These are phyloP conservation scores for Serendipita sp. DNA, from an alignment of 1,284 basidiomycete species.

Conservation along the genomic window DNA sequence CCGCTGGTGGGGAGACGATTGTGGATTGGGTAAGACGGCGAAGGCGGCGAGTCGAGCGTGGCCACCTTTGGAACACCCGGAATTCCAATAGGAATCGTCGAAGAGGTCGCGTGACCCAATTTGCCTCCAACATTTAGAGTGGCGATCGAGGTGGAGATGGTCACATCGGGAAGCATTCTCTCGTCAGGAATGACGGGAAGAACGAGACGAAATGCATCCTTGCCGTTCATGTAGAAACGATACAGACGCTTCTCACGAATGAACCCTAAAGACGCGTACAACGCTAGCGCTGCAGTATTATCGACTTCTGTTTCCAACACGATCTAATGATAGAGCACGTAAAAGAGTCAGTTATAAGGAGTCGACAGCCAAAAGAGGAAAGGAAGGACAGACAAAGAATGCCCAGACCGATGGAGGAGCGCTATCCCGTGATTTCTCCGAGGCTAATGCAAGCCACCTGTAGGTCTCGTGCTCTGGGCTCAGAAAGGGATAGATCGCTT, in stretches of 20 bases:
- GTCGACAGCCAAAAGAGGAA: background rate
- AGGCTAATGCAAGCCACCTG: background rate
- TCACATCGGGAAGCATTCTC: background rate
- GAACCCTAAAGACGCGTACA: slow-evolving; percentile 90
- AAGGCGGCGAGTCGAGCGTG: background rate
- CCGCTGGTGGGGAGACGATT: background rate
- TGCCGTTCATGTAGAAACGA: slow-evolving; percentile 92
- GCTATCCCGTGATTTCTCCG: background rate
- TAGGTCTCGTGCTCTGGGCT: background rate
- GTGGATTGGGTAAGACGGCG: background rate
- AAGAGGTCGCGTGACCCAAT: background rate
- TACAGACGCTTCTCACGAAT: slow-evolving; percentile 88
- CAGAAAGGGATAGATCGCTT: slow-evolving; percentile 15
- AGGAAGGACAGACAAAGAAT: slow-evolving; percentile 9
- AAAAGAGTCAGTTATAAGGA: no score
- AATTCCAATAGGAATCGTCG: background rate
- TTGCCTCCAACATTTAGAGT: background rate
- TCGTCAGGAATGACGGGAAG: slow-evolving; percentile 35
- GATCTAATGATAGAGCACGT: slow-evolving; percentile 37
- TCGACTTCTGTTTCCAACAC: slow-evolving; percentile 96
- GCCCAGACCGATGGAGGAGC: background rate
- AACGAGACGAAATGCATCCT: slow-evolving; percentile 68
- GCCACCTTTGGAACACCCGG: background rate
- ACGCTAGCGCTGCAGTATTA: slow-evolving; percentile 70
- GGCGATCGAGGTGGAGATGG: no score